Base-by-base conservation (phyloP, 1,284 basidiomycete genomes). In the Flammula alnicola region DNA sequence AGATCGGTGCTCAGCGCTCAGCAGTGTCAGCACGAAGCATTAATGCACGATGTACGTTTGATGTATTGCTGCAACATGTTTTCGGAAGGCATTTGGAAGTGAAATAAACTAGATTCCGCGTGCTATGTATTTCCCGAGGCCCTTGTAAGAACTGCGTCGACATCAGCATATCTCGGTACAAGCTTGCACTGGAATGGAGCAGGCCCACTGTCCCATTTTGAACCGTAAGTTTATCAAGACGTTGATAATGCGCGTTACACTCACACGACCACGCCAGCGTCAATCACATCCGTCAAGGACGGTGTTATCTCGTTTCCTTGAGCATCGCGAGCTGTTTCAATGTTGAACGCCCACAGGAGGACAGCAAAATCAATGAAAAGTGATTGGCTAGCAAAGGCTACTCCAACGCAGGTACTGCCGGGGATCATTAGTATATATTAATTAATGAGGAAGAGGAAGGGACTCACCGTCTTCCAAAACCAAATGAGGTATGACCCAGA, bases 341-440 rank as follows among this genome's bases (percentile, higher is more conserved):
- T 64, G 27, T 71, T 50, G 49, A 75, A 73, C 1, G 60, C 58
- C 0, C 70, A 60, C 7, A 77, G 55, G 5, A 76, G 49, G 1
- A 68, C 70, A 5, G 72, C 72, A 8, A 70, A 58, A 1, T 63
- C 61, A 36, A 75, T 51, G 62, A 68, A 74, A 10, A 73, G 19
- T 6, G 51, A 47, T 22, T 51, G 44, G 35, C 58, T 55, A 8
- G 56, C 55, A 22, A 62, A 42, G 35, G 52, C 25, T 9, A 51
- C 40, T 9, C 63, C 63, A 9, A 59, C 55, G 40, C 63, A 64
- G 8, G 59, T 56, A 17, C 64, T 39, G 45, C 61, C 36, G 3
- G 57, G 56, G 20, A 45, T 59, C 3, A 29, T 12, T 3, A 32
- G 10, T 38, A n/a, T 39, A 12, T 16, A 11, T 9, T 2, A 9